Evolutionary conservation across 2,329 filamentous ascomycete genomes (phyloP).

Genomic region (Arthrobotrys musiformis): DNA sequence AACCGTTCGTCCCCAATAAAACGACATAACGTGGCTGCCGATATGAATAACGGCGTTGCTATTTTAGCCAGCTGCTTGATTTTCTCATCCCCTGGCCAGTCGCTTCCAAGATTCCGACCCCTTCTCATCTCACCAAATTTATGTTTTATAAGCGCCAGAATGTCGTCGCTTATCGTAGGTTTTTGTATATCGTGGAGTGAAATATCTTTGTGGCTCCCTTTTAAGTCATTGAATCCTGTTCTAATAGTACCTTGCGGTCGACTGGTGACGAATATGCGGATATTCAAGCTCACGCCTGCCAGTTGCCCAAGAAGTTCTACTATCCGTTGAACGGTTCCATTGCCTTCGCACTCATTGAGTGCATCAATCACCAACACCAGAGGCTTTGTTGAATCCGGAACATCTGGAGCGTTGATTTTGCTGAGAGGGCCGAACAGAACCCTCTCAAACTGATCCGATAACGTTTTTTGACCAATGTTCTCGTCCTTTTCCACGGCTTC

Average conservation of each 20-base stretch:
- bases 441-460: slow-evolving; percentile 64
- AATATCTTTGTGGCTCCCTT: slow-evolving; percentile 9
- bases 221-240: slow-evolving; percentile 49
- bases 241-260: slow-evolving; percentile 57
- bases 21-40: slow-evolving; percentile 15
- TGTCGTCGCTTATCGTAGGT: slow-evolving; percentile 59
- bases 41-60: slow-evolving; percentile 17
- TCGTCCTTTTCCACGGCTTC: slow-evolving; percentile 12
- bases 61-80: background rate
- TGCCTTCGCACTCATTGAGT: slow-evolving; percentile 24
- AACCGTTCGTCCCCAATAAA: background rate
- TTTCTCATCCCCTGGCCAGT: slow-evolving; percentile 1
- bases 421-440: slow-evolving; percentile 63
- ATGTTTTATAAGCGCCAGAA: slow-evolving; percentile 22
- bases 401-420: background rate
- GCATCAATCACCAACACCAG: slow-evolving; percentile 30
- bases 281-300: background rate
- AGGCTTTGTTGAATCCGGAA: background rate
- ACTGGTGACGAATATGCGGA: slow-evolving; percentile 57
- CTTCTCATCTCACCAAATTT: slow-evolving; percentile 13
- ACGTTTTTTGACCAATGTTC: slow-evolving; percentile 53
- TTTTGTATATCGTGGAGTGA: slow-evolving; percentile 22
- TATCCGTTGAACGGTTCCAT: background rate
- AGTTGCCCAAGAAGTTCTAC: background rate
- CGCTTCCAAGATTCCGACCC: background rate